A percentile compares a stretch with the other conserved stretches of the same genome.
phyloP scores from a whole-genome alignment of 495 filamentous ascomycete species.

The Lophiostoma macrostomum region DNA sequence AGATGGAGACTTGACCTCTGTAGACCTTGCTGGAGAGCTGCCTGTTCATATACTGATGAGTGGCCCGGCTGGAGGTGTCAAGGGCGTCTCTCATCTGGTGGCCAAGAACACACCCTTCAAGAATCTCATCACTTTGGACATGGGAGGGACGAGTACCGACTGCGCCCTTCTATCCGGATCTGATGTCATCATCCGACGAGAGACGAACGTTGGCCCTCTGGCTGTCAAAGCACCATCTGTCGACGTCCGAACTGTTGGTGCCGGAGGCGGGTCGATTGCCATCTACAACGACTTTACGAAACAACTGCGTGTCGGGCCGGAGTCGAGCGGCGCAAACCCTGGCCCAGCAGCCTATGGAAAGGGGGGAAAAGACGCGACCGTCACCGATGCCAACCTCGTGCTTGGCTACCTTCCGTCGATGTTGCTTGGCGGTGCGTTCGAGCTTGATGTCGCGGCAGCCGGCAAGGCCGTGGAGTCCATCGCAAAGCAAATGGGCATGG shows the following conservation, averaged over 20 bases:
- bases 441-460: slow-evolving; percentile 45
- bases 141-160: slow-evolving; percentile 53
- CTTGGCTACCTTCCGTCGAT: slow-evolving; percentile 50
- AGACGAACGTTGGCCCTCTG: slow-evolving; percentile 47
- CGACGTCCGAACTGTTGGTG: slow-evolving; percentile 51
- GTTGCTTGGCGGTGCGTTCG: slow-evolving; percentile 48
- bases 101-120: slow-evolving; percentile 48
- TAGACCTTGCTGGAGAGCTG: slow-evolving; percentile 45
- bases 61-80: slow-evolving; percentile 50
- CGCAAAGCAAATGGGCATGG: slow-evolving; percentile 46
- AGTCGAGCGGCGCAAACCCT: slow-evolving; percentile 49
- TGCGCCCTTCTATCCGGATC: slow-evolving; percentile 49
- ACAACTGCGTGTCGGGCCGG: slow-evolving; percentile 50
- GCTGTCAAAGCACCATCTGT: slow-evolving; percentile 51
- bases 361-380: slow-evolving; percentile 46
- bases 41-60: slow-evolving; percentile 50
- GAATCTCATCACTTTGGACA: slow-evolving; percentile 52
- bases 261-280: slow-evolving; percentile 50
- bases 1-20: slow-evolving; percentile 49
- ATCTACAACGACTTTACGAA: slow-evolving; percentile 49
- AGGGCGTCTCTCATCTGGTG: slow-evolving; percentile 48
- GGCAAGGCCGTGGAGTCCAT: slow-evolving; percentile 42
- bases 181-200: slow-evolving; percentile 47
- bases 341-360: slow-evolving; percentile 52
- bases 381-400: slow-evolving; percentile 52